Base-by-base conservation (phyloP, 805 yeast genomes). In the Ogataea corticis region DNA sequence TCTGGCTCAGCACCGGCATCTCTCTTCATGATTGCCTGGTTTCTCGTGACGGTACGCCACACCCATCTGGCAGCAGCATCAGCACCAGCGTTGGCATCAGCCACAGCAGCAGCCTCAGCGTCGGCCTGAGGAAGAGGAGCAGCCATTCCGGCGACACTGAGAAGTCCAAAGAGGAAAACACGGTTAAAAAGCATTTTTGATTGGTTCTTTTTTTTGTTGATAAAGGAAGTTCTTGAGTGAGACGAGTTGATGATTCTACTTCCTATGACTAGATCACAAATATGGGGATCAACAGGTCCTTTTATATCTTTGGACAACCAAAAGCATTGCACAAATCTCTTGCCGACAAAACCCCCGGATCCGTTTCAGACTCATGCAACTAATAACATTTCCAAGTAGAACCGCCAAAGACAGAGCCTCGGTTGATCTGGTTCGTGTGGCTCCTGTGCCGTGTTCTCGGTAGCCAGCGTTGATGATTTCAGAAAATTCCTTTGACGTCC, bases 1-100 rank as follows among this genome's bases (percentile, higher is more conserved):
- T n/a, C n/a, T n/a, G n/a, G n/a, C n/a, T n/a, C n/a, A n/a, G 64
- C 61, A 28, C 59, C 59, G 34, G 66, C 65, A 5, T 60, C 66
- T 52, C 67, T 58, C 50, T 63, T 63, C 36, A 45, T 46, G 29
- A 58, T 51, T 17, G 52, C 56, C 35, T 46, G 45, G 39, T 55
- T 54, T 38, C 42, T 45, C 18, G 25, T 15, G 14, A 36, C 21
- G 12, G 31, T 36, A 33, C 41, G 52, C 50, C 34, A 48, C n/a
- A 39, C 17, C 46, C 44, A 47, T 19, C 37, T 27, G 5, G 48
- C 47, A 6, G 41, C 51, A 18, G 48, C 40, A 2, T 44, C 44
- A 16, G 55, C 49, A 15, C 44, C 55, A 18, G 57, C 53, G 14
- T 49, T 46, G 33, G 54, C 48, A 12, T 37, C 41, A 7, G 58